Evolutionary conservation across 139 green algal genomes (phyloP), one percentile per base, ranked within the genome.

Genomic region (Chlamydomonas eustigma): DNA sequence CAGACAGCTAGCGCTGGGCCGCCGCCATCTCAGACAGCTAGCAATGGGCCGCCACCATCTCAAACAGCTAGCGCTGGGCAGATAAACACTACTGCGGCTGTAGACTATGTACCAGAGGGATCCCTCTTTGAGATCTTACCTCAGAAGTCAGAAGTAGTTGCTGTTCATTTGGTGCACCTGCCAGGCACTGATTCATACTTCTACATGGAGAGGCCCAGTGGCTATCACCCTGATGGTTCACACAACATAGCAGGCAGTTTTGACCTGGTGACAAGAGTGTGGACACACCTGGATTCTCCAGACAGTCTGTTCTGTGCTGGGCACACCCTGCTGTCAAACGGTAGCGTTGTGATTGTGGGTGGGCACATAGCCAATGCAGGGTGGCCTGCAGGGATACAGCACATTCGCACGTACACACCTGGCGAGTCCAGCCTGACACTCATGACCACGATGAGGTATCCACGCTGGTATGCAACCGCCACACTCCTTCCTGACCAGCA

Each of bases 171-270:
- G 76, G 73, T 77, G 37, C 22, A 58, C 6, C 37, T 85, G 0
- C 73, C 80, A 0, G 73, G 76, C 32, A 78, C 80, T 3, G 52
- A 82, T 52, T 38, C n/a, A 18, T 82, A 68, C 66, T 73, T 85
- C 1, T 82, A 76, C 72, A 85, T 85, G 80, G 80, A 85, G 73
- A 73, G 80, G 0, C 80, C 80, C 30, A 73, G 37, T 28, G 80
- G 80, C 51, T 80, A 82, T 37, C 80, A 85, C 73, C 80, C 80
- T 8, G 80, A 85, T 68, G n/a, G 38, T 0, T 72, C 44, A n/a
- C 44, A 37, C 1, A 37, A 51, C 34, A 85, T 85, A 38, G 76
- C 80, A 1, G 80, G 80, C 2, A 76, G 22, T 1, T 76, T 71
- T 28, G 52, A 82, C 66, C n/a, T 73, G 4, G 24, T 4, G 1